Base-by-base conservation (phyloP, 2,329 filamentous ascomycete species). In the Aspergillus quadricinctus region DNA sequence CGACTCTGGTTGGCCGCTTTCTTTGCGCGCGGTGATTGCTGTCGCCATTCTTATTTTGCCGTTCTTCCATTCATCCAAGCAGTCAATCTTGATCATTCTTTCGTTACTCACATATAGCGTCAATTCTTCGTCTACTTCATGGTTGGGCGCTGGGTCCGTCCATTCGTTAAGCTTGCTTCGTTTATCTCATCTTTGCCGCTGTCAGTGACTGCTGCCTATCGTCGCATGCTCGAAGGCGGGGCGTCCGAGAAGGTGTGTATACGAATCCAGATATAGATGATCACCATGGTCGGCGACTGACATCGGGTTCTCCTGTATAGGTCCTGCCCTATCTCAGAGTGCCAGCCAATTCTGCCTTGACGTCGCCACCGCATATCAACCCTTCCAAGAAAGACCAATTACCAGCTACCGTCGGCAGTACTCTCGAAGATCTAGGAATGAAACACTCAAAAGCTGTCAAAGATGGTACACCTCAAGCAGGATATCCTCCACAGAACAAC, bases 221-320 rank as follows among this genome's bases (percentile, higher is more conserved):
- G 27, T 49, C 60, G 55, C 52, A 57, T 60, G 61, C 55, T 56
- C 52, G 57, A 46, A 28, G 46, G 61, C 54, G 64, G 58, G 58
- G 60, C 50, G 25, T 57, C 48, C 23, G 52, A 49, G 43, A 62
- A 57, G 56, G 63, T 65, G 28, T 37, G 46, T 55, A 50, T 40
- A 52, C 46, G 25, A 21, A 46, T 23, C 11, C 11, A 21, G 5
- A 7, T 21, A 14, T 6, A 25, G 43, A 27, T 46, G 43, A 46
- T 46, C 21, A 46, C 21, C 21, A 46, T 46, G 43, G 23, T 46
- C 10, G 23, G 3, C 21, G 10, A 46, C 43, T 46, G 23, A 14
- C 21, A 7, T 6, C 7, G 6, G 8, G 6, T 21, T 46, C 11
- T 46, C 14, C 21, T 46, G 21, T 27, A 46, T 14, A 46, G 43